Evolutionary conservation across 2,329 filamentous ascomycete species (phyloP).

Genomic region (Fusarium lyarnte): DNA sequence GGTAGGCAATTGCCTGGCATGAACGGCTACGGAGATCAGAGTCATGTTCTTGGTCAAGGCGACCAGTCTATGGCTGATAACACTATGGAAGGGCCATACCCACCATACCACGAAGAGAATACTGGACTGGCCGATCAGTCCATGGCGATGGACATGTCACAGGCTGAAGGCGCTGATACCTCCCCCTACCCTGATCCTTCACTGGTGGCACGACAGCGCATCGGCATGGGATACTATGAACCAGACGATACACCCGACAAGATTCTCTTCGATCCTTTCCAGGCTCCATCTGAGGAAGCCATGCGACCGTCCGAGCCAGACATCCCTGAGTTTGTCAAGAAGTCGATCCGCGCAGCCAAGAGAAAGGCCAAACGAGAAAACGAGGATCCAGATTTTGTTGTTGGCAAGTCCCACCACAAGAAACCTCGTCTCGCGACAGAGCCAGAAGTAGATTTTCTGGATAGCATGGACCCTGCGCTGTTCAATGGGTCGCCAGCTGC

Average conservation of each 20-base stretch:
- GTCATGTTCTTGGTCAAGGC: conserved; percentile 45
- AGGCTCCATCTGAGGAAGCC: conserved; percentile 59
- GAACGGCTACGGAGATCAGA: conserved; percentile 46
- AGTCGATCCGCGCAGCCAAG: conserved; percentile 63
- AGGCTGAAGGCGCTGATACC: conserved; percentile 44
- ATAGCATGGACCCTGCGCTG: conserved; percentile 64
- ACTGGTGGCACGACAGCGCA: conserved; percentile 57
- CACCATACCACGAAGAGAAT: conserved; percentile 17
- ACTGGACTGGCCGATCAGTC: not conserved
- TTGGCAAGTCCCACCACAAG: conserved; percentile 56
- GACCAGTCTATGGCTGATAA: conserved; percentile 13
- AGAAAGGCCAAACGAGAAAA: conserved; percentile 62
- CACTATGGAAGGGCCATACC: conserved; percentile 5
- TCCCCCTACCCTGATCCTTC: conserved; percentile 61
- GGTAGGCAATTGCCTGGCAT: conserved; percentile 13
- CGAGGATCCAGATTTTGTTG: conserved; percentile 64
- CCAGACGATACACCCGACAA: conserved; percentile 66
- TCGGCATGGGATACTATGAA: conserved; percentile 70
- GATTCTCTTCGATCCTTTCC: conserved; percentile 69
- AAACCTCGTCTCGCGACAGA: conserved; percentile 47
- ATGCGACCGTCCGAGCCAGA: conserved; percentile 56
- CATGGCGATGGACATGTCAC: conserved; percentile 24
- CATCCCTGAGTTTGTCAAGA: conserved; percentile 64
- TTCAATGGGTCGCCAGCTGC: conserved; percentile 45
- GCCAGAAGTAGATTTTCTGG: conserved; percentile 47